Evolutionary conservation across 2,329 filamentous ascomycete species (phyloP).

Genomic region (Fragosphaeria purpurea): DNA sequence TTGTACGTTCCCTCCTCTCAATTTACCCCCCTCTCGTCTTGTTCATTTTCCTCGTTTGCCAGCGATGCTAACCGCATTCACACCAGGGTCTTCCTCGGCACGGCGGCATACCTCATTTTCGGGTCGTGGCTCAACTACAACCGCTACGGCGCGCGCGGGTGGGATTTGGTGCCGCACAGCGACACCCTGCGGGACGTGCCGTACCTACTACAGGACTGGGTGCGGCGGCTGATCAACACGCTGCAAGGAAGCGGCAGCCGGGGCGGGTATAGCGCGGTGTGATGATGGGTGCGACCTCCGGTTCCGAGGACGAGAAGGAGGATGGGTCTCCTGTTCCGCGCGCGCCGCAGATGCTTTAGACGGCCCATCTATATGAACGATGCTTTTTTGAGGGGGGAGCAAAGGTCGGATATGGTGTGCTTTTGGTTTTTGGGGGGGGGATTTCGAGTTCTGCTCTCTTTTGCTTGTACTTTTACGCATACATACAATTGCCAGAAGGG

Average conservation of each 20-base stretch:
- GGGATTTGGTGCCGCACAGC: constrained; percentile 87
- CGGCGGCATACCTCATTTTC: constrained; percentile 88
- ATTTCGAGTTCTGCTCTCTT: no score
- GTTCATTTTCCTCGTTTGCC: background rate
- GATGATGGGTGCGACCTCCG: background rate
- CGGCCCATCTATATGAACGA: no score
- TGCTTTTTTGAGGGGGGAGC: no score
- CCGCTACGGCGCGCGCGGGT: constrained; percentile 86
- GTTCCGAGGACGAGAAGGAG: no score
- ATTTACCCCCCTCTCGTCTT: constrained; percentile 58
- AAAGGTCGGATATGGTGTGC: no score
- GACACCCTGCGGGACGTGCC: constrained; percentile 88
- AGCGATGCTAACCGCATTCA: background rate
- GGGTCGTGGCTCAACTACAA: constrained; percentile 99
- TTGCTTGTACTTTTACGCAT: no score
- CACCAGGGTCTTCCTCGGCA: constrained; percentile 67
- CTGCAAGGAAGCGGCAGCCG: constrained; percentile 75
- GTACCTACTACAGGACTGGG: constrained; percentile 85
- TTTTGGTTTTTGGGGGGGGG: no score
- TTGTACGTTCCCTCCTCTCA: constrained; percentile 49
- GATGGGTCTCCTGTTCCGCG: no score
- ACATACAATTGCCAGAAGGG: no score
- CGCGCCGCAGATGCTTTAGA: no score
- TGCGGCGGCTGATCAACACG: constrained; percentile 67
- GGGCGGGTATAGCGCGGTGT: constrained; percentile 92